Conservation (phyloP, 2,329 filamentous ascomycete genomes). For the Fusarium tuaranense region DNA sequence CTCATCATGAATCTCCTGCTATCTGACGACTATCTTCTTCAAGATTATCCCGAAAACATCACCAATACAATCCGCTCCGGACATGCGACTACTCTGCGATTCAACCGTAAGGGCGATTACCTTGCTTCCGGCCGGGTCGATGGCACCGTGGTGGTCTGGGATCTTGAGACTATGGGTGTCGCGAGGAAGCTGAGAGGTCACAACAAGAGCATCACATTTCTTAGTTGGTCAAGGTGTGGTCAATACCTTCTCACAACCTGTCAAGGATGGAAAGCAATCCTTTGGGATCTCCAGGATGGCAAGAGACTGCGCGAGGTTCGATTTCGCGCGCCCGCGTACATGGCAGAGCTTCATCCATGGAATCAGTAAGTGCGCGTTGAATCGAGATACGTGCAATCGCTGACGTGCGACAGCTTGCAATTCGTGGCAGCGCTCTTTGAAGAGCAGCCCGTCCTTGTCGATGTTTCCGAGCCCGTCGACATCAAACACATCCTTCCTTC, state of each 20-base stretch:
- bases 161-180: constrained; percentile 96
- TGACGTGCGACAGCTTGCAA: constrained; percentile 65
- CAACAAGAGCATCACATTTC: constrained; percentile 90
- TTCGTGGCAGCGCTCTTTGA: constrained; percentile 96
- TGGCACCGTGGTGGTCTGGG: constrained; percentile 95
- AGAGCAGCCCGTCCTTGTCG: constrained; percentile 89
- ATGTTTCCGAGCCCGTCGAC: constrained; percentile 76
- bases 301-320: constrained; percentile 84
- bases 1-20: constrained; percentile 68
- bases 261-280: constrained; percentile 94
- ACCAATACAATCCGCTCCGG: constrained; percentile 85
- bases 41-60: constrained; percentile 91
- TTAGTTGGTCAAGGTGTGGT: constrained; percentile 95
- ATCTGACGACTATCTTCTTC: constrained; percentile 72
- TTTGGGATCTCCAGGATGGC: constrained; percentile 86
- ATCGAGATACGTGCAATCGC: background rate
- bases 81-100: constrained; percentile 78
- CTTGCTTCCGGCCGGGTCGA: constrained; percentile 94
- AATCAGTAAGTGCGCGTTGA: constrained; percentile 72
- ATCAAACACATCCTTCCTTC: constrained; percentile 84
- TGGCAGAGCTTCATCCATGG: constrained; percentile 92
- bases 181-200: constrained; percentile 94
- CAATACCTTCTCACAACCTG: constrained; percentile 92
- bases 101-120: constrained; percentile 94
- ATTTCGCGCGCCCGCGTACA: constrained; percentile 94